A percentile compares a stretch with the other conserved stretches of the same genome.
phyloP scores from a whole-genome alignment of 106 monocot species.

The Phalaenopsis equestris region DNA sequence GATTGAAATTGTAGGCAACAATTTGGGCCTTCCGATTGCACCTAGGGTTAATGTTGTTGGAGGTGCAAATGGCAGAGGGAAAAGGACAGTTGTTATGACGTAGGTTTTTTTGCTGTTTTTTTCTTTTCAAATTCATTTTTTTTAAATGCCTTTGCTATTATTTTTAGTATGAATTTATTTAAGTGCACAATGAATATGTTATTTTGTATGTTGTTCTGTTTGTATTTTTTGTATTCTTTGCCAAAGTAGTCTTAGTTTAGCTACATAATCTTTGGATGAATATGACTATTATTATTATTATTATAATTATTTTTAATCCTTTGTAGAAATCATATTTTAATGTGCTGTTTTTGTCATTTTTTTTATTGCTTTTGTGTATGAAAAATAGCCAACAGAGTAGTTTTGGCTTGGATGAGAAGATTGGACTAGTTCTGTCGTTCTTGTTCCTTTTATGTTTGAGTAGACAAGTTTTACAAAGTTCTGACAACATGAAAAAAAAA shows the following conservation, averaged over 20 bases:
- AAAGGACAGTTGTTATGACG: constrained; percentile 83
- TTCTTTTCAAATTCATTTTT: background rate
- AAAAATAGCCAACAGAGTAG: too few relatives aligned
- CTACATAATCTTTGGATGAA: background rate
- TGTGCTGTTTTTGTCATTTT: too few relatives aligned
- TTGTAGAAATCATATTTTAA: too few relatives aligned
- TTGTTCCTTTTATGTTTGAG: too few relatives aligned
- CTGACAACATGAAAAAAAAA: too few relatives aligned
- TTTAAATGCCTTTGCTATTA: background rate
- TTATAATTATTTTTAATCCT: background rate
- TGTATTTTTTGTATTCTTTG: background rate
- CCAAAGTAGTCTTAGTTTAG: background rate
- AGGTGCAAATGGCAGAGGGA: constrained; percentile 51
- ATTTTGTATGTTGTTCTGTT: background rate
- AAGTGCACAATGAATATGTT: background rate
- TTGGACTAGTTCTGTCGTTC: too few relatives aligned
- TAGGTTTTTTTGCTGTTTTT: constrained; percentile 19
- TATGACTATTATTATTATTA: background rate
- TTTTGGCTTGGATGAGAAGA: too few relatives aligned
- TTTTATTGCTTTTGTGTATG: too few relatives aligned
- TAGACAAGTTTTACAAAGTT: too few relatives aligned
- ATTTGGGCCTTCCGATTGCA: constrained; percentile 39
- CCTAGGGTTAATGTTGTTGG: constrained; percentile 65
- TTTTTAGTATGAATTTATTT: background rate
- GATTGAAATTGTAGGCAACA: constrained; percentile 78